Conservation (phyloP, 176 grass and related monocot genomes). For the Guadua angustifolia region DNA sequence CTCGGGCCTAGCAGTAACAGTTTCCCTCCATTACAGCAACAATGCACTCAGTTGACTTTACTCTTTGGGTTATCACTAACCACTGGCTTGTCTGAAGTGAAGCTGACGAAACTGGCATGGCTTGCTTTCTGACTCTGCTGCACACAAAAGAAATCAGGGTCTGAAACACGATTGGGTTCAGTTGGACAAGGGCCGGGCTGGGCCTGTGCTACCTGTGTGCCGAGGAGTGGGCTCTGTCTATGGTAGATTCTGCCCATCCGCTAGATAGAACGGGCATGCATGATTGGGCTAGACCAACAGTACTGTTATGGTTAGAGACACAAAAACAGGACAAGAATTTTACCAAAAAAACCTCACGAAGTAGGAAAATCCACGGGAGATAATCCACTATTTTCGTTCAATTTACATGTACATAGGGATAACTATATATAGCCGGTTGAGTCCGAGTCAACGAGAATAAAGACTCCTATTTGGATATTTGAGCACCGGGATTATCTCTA, state of each 20-base stretch:
- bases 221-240: neutral
- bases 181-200: neutral
- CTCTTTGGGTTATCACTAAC: neutral
- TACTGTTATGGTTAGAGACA: too few relatives aligned
- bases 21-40: conserved; percentile 15
- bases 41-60: neutral
- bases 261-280: conserved; percentile 4
- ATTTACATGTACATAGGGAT: too few relatives aligned
- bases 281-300: conserved; percentile 11
- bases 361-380: too few relatives aligned
- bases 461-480: too few relatives aligned
- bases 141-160: neutral
- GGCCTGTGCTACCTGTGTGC: too few relatives aligned
- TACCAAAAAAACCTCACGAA: too few relatives aligned
- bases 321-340: too few relatives aligned
- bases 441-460: too few relatives aligned
- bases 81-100: neutral
- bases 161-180: neutral
- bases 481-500: too few relatives aligned
- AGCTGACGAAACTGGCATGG: neutral
- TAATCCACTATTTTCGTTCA: too few relatives aligned
- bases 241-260: neutral
- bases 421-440: too few relatives aligned
- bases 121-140: neutral
- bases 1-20: conserved; percentile 19